phyloP scores from a whole-genome alignment of 306 rosid genomes.

The Acacia acuminata region DNA sequence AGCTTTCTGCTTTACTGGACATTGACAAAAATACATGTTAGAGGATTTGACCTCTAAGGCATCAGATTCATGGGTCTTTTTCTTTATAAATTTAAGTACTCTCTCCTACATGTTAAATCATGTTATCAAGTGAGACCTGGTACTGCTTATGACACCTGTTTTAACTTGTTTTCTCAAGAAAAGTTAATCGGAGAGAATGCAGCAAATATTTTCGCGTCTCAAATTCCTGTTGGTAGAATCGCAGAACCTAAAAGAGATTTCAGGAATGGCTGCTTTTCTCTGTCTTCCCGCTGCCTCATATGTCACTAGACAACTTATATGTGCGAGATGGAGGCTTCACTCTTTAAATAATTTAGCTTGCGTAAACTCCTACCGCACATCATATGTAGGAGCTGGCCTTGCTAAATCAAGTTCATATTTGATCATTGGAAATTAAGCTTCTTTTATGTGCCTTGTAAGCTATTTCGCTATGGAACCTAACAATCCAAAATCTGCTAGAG shows the following conservation, averaged over 20 bases:
- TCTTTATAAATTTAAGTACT: neutral
- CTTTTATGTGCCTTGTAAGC: too few species aligned
- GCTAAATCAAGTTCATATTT: neutral
- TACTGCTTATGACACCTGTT: neutral
- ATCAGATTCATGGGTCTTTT: neutral
- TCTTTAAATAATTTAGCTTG: neutral
- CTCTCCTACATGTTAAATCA: neutral
- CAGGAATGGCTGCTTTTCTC: constrained; percentile 51
- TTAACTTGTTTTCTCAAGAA: neutral
- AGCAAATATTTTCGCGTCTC: neutral
- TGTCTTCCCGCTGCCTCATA: constrained; percentile 30
- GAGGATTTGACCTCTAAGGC: neutral
- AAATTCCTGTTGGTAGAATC: constrained; percentile 30
- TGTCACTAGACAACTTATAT: constrained; percentile 56
- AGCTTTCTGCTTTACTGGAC: neutral
- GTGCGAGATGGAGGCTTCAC: constrained; percentile 59
- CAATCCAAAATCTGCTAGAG: neutral
- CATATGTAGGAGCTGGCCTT: neutral
- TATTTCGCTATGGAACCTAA: neutral
- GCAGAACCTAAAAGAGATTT: constrained; percentile 52
- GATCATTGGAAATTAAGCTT: neutral
- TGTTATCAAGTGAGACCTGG: neutral
- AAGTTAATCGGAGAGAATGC: neutral
- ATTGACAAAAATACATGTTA: neutral
- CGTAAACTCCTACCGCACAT: neutral